A percentile compares a stretch with the other conserved stretches of the same genome.
Evolutionary conservation across 495 filamentous ascomycete species (phyloP).

Genomic region (Xylaria grammica): DNA sequence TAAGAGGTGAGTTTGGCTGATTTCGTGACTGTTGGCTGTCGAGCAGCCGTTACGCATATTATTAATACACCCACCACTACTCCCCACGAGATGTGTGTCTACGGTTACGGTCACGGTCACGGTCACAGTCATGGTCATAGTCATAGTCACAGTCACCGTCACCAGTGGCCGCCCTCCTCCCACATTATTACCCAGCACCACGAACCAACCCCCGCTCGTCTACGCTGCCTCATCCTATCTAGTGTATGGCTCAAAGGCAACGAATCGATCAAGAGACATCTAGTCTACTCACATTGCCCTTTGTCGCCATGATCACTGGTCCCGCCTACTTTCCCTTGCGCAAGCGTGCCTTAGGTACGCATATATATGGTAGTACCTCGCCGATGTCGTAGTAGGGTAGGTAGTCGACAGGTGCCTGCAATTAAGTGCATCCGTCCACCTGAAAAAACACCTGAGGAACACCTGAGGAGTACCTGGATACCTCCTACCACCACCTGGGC

Average conservation of each 20-base stretch:
- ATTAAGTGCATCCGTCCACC: constrained; percentile 8
- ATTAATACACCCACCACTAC: constrained; percentile 4
- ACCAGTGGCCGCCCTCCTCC: constrained; percentile 8
- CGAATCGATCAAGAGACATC: not conserved
- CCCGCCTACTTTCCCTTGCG: constrained; percentile 2
- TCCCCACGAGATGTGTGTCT: constrained; percentile 15
- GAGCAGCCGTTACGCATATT: constrained; percentile 9
- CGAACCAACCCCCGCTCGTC: constrained; percentile 10
- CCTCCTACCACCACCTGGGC: constrained; percentile 1
- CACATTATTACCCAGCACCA: not conserved
- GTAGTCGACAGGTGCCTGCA: constrained; percentile 16
- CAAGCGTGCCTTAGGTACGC: constrained; percentile 8
- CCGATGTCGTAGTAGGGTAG: constrained; percentile 6
- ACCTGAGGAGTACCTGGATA: constrained; percentile 15
- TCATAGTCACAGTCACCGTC: too few species aligned
- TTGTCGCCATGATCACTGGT: not conserved
- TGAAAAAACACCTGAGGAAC: not conserved
- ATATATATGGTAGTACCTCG: constrained; percentile 13
- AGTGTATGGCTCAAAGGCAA: constrained; percentile 15
- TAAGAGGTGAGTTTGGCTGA: constrained; percentile 22
- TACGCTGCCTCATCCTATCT: constrained; percentile 9
- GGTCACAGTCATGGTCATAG: not conserved
- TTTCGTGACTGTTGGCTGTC: not conserved
- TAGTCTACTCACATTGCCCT: constrained; percentile 4
- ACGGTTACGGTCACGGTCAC: not conserved